These are phyloP conservation scores for Penicillium sp. DNA, from an alignment of 2,329 filamentous ascomycete species.

Conservation along the genomic window DNA sequence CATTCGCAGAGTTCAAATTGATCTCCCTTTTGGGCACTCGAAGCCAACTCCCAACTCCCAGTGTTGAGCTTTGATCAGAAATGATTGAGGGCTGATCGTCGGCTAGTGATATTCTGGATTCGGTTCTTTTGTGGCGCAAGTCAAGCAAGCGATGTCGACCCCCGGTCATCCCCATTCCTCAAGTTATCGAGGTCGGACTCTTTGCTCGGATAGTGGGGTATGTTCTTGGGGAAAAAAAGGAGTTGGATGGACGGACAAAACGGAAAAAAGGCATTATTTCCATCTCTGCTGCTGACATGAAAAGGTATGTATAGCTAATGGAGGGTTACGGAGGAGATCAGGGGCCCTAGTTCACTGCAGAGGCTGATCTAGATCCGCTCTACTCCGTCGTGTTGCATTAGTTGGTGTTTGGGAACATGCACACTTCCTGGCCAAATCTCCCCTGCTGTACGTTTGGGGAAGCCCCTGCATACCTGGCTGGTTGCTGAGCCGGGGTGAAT, in stretches of 20 bases:
- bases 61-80: not conserved
- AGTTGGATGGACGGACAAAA: not conserved
- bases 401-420: not conserved
- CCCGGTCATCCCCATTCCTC: not conserved
- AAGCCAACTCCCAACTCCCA: not conserved
- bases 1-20: conserved; percentile 12
- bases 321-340: not conserved
- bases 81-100: not conserved
- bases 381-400: not conserved
- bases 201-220: not conserved
- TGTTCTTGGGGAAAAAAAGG: not conserved
- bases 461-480: not conserved
- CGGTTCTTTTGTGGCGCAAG: not conserved
- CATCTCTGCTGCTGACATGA: not conserved
- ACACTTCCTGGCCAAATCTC: not conserved
- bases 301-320: not conserved
- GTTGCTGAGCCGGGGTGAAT: not conserved
- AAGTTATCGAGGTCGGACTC: not conserved
- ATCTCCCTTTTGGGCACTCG: not conserved
- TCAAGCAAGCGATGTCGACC: not conserved
- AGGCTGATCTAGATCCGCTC: not conserved
- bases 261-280: not conserved
- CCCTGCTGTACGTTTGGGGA: not conserved
- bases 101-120: not conserved
- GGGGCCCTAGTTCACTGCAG: not conserved